A percentile compares a stretch with the other conserved stretches of the same genome.
Conservation (phyloP, 2,329 filamentous ascomycete genomes). For the Cladobotryum mycophilum region DNA sequence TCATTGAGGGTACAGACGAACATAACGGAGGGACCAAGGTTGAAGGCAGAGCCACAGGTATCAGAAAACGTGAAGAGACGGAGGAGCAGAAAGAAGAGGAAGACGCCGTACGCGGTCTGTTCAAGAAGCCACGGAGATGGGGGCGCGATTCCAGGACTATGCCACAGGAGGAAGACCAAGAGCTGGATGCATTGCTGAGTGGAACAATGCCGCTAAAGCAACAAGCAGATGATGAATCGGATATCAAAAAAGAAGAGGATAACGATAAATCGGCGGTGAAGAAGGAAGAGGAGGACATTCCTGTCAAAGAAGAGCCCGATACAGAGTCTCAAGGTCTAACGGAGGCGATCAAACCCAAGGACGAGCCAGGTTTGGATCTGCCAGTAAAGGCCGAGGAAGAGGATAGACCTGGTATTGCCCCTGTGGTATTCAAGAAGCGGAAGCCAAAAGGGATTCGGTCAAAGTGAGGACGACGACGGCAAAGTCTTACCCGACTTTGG, state of each 20-base stretch:
- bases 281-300: conserved; percentile 24
- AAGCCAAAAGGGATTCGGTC: conserved; percentile 62
- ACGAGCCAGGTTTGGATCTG: conserved; percentile 2
- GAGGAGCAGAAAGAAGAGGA: conserved; percentile 58
- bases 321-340: conserved; percentile 14
- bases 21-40: conserved; percentile 35
- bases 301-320: conserved; percentile 34
- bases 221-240: conserved; percentile 13
- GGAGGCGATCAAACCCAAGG: conserved; percentile 7
- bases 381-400: conserved; percentile 37
- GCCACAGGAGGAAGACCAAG: conserved; percentile 42
- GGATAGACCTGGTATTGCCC: conserved; percentile 23
- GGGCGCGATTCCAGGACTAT: conserved; percentile 47
- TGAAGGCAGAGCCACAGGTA: conserved; percentile 47
- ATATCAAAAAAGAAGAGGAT: conserved; percentile 22
- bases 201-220: conserved; percentile 22
- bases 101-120: conserved; percentile 50
- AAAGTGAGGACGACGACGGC: conserved; percentile 34
- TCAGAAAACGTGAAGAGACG: conserved; percentile 56
- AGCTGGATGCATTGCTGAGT: conserved; percentile 56
- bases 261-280: conserved; percentile 21
- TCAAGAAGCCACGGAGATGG: conserved; percentile 54
- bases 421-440: conserved; percentile 73
- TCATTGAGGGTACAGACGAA: conserved; percentile 41
- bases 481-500: neutral